Percentiles rank a stretch among this genome's conserved stretches.
phyloP scores from a whole-genome alignment of 768 basidiomycete genomes.

The Lenzites betulinus region DNA sequence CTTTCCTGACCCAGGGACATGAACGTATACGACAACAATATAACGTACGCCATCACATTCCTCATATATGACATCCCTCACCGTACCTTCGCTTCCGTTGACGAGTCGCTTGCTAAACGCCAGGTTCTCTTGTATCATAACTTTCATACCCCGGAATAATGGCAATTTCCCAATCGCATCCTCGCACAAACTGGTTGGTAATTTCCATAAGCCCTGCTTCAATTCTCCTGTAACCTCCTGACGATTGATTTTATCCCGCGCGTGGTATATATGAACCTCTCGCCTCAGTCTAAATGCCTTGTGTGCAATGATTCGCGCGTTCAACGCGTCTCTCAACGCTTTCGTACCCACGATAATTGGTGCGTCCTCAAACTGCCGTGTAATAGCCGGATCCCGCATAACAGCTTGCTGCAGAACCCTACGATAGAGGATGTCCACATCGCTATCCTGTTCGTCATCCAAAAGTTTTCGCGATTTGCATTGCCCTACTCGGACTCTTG shows the following conservation, averaged over 20 bases:
- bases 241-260: not conserved
- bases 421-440: not conserved
- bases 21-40: not conserved
- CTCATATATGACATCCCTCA: not conserved
- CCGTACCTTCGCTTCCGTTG: not conserved
- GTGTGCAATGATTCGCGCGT: not conserved
- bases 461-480: not conserved
- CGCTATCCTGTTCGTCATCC: too few relatives aligned
- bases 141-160: conserved; percentile 25
- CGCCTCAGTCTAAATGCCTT: not conserved
- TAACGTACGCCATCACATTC: not conserved
- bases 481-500: not conserved
- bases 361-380: not conserved
- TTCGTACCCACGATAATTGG: not conserved
- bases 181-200: not conserved
- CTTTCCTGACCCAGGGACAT: not conserved
- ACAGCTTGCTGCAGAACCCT: not conserved
- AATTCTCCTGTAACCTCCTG: too few relatives aligned
- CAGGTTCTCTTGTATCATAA: conserved; percentile 25
- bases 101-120: not conserved
- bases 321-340: not conserved
- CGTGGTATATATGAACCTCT: not conserved
- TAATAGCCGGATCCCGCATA: not conserved
- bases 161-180: conserved; percentile 10
- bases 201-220: not conserved